Conservation (phyloP, 345 rosid genomes). For the Eutrema yunnanense region DNA sequence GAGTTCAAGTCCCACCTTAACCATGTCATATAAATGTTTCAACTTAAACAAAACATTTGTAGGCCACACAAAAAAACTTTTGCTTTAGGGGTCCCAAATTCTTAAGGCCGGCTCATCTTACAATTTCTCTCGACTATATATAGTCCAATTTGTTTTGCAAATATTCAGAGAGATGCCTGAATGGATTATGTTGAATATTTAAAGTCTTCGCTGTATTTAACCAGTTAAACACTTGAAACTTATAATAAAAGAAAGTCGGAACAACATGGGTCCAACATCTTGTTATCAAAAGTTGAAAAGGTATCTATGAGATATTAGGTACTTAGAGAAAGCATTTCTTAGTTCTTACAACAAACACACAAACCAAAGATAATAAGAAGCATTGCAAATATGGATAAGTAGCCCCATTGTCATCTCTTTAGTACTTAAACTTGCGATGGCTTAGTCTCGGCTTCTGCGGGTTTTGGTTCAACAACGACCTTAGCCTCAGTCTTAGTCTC, state of each 20-base stretch:
- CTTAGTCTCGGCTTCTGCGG: conserved; percentile 17
- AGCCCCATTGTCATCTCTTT: conserved; percentile 2
- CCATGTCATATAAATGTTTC: not conserved
- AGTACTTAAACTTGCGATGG: conserved; percentile 17
- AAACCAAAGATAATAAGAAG: conserved; percentile 2
- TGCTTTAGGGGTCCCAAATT: not conserved
- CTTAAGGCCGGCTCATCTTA: not conserved
- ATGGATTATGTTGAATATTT: not conserved
- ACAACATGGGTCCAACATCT: conserved; percentile 19
- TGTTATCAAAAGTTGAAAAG: conserved; percentile 6
- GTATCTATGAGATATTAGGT: not conserved
- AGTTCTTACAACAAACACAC: conserved; percentile 6
- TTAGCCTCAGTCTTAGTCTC: conserved; percentile 16
- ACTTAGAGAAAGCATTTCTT: conserved; percentile 1
- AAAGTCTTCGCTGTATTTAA: not conserved
- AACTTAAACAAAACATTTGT: not conserved
- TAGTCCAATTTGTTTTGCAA: not conserved
- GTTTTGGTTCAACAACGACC: conserved; percentile 19
- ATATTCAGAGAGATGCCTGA: not conserved
- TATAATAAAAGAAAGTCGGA: not conserved
- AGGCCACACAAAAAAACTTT: not conserved
- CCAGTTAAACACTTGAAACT: not conserved
- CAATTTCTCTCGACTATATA: not conserved
- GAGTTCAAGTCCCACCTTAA: not conserved
- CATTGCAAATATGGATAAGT: not conserved